Percentiles rank a stretch among this genome's conserved stretches.
Evolutionary conservation across 1,139 yeast species (phyloP).

Genomic region (Magnusiomyces sp.): DNA sequence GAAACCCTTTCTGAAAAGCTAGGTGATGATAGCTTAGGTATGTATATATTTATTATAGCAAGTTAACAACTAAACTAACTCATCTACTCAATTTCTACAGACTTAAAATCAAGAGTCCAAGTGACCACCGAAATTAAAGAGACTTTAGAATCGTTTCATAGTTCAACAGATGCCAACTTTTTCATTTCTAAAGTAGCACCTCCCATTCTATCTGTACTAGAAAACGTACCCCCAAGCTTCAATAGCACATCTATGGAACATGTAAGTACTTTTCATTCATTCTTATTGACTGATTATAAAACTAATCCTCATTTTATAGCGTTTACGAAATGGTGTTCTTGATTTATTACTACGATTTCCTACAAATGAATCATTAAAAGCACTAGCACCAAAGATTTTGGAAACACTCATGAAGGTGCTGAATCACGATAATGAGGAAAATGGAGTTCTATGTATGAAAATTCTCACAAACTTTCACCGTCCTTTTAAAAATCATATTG

Average conservation of each 20-base stretch:
- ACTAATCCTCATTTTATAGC: slow-evolving; percentile 18
- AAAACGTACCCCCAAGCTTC: slow-evolving; percentile 67
- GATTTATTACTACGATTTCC: slow-evolving; percentile 78
- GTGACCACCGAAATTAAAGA: slow-evolving; percentile 77
- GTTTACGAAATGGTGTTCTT: slow-evolving; percentile 62
- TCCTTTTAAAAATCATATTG: slow-evolving; percentile 57
- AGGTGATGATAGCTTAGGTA: slow-evolving; percentile 18
- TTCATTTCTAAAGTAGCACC: slow-evolving; percentile 29
- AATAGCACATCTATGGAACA: slow-evolving; percentile 26
- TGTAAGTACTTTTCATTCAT: slow-evolving; percentile 20
- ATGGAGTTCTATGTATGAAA: slow-evolving; percentile 87
- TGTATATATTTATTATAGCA: slow-evolving; percentile 1
- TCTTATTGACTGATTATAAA: slow-evolving; percentile 1
- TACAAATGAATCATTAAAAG: slow-evolving; percentile 74
- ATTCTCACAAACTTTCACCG: slow-evolving; percentile 83
- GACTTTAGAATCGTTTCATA: slow-evolving; percentile 73
- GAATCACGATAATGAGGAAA: slow-evolving; percentile 82
- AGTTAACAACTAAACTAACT: neutral
- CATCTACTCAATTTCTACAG: slow-evolving; percentile 27
- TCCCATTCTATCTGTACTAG: slow-evolving; percentile 38
- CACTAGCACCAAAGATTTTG: slow-evolving; percentile 55
- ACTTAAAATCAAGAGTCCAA: slow-evolving; percentile 52
- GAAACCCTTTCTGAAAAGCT: slow-evolving; percentile 20
- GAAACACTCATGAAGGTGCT: slow-evolving; percentile 54
- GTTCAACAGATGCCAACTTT: slow-evolving; percentile 64